A percentile compares a stretch with the other conserved stretches of the same genome.
Evolutionary conservation across 1,284 basidiomycete genomes (phyloP).

Genomic region (Puccinia horiana): DNA sequence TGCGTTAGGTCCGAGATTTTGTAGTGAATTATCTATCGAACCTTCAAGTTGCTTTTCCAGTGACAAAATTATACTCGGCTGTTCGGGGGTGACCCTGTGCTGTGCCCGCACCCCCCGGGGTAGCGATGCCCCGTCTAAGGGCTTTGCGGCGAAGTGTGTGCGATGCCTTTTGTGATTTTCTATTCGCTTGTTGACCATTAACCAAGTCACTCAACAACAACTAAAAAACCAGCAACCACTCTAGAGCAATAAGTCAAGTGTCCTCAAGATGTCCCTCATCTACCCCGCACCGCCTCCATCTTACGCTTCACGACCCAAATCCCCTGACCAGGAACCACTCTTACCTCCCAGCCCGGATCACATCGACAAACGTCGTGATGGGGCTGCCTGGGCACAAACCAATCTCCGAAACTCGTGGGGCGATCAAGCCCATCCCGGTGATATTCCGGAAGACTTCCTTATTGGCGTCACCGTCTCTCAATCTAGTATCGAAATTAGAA

Average conservation of each 20-base stretch:
- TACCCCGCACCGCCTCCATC: conserved; percentile 39
- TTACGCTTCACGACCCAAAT: conserved; percentile 23
- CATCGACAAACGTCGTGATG: conserved; percentile 25
- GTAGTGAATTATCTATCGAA: no score
- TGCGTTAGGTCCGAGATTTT: no score
- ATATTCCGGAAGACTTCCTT: conserved; percentile 37
- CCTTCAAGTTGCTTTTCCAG: no score
- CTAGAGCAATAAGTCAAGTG: no score
- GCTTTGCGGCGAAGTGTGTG: no score
- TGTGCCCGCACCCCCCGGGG: no score
- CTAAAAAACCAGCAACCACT: not conserved
- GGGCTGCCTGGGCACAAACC: conserved; percentile 1
- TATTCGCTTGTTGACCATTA: no score
- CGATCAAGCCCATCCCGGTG: conserved; percentile 20
- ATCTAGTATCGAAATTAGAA: conserved; percentile 42
- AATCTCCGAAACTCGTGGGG: conserved; percentile 33
- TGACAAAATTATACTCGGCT: no score
- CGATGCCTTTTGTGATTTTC: no score
- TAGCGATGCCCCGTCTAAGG: no score
- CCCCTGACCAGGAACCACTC: conserved; percentile 43
- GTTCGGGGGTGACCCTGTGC: no score
- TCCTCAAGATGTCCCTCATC: not conserved
- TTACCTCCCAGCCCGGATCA: not conserved
- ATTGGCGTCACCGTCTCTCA: conserved; percentile 45
- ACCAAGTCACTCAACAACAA: not conserved